Evolutionary conservation across 208 protist species (phyloP).

Genomic region (Leishmania guyanensis): DNA sequence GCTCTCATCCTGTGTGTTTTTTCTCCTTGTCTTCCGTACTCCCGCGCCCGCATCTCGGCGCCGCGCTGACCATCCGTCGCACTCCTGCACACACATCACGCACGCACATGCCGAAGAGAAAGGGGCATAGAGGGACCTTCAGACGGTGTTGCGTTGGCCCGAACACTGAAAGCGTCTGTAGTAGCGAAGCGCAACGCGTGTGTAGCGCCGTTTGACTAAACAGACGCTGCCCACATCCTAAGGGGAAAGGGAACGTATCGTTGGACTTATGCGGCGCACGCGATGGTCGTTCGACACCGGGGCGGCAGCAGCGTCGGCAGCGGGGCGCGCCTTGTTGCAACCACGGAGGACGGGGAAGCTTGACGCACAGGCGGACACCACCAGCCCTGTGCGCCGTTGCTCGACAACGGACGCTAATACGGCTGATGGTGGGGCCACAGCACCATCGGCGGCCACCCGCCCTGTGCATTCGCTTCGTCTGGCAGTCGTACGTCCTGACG

Average conservation of each 20-base stretch:
- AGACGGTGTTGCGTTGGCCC: neutral
- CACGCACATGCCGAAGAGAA: neutral
- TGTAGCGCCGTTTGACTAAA: neutral
- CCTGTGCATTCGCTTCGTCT: conserved; percentile 33
- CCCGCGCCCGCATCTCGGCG: too few relatives aligned
- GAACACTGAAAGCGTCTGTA: neutral
- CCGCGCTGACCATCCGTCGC: neutral
- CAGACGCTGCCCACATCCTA: neutral
- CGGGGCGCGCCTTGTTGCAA: neutral
- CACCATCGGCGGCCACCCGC: neutral
- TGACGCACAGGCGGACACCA: neutral
- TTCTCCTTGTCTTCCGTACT: too few relatives aligned
- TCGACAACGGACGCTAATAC: neutral
- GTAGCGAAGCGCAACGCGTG: neutral
- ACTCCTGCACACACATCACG: neutral
- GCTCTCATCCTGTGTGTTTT: too few relatives aligned
- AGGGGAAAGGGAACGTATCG: neutral
- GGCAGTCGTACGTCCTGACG: conserved; percentile 71
- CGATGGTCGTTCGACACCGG: neutral
- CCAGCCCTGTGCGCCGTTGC: neutral
- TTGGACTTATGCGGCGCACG: conserved; percentile 1
- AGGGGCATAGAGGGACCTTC: neutral
- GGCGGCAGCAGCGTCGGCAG: neutral
- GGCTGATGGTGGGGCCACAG: neutral
- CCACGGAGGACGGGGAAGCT: neutral